A percentile compares a stretch with the other conserved stretches of the same genome.
These are phyloP conservation scores for Talaromyces atroroseus DNA, from an alignment of 2,329 filamentous ascomycete genomes.

Conservation along the genomic window DNA sequence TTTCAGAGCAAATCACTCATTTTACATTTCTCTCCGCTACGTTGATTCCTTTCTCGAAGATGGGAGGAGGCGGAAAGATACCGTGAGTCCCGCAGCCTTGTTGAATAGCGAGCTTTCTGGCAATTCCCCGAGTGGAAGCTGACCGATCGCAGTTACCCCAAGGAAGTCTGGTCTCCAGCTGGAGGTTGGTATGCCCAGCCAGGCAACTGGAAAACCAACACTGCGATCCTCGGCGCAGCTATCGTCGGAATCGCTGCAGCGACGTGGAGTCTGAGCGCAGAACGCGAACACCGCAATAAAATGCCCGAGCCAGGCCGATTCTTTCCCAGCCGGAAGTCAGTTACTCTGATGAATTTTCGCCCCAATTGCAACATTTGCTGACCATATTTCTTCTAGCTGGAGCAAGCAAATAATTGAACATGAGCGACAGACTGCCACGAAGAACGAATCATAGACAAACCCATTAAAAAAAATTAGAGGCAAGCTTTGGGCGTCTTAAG, in stretches of 20 bases:
- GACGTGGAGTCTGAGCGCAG: conserved; percentile 67
- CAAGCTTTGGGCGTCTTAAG: conserved; percentile 11
- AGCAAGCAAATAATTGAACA: conserved; percentile 66
- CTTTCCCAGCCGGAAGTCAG: conserved; percentile 79
- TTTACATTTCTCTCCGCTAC: conserved; percentile 5
- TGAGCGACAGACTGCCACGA: conserved; percentile 49
- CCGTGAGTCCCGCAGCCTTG: conserved; percentile 47
- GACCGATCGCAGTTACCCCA: conserved; percentile 67
- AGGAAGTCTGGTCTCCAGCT: conserved; percentile 98
- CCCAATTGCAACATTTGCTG: conserved; percentile 12
- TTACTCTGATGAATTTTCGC: conserved; percentile 20
- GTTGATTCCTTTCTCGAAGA: conserved; percentile 29
- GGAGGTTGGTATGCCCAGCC: conserved; percentile 98
- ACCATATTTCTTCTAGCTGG: conserved; percentile 48
- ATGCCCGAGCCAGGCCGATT: conserved; percentile 73
- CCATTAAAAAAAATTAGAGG: background rate
- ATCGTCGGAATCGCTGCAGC: conserved; percentile 63
- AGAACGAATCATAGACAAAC: conserved; percentile 31
- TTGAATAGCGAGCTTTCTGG: background rate
- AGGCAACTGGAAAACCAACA: conserved; percentile 92
- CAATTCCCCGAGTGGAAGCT: conserved; percentile 16
- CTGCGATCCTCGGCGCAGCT: conserved; percentile 64
- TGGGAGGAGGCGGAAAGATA: conserved; percentile 76
- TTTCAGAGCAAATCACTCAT: conserved; percentile 4
- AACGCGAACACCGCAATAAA: conserved; percentile 65